Conservation (phyloP, 148 eudicot species). For the Oxyria digyna region DNA sequence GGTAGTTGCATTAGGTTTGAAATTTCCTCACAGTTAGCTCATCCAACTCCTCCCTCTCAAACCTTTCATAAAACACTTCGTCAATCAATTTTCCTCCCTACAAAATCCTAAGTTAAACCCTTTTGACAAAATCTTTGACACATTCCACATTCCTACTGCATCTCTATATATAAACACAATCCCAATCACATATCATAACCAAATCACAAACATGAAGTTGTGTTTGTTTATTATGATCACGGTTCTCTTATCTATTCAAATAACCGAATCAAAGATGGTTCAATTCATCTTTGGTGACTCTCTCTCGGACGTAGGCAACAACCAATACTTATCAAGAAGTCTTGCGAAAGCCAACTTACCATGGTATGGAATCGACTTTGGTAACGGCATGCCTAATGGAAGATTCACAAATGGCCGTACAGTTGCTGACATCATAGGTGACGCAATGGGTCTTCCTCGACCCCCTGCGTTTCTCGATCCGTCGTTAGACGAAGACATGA, state of each 20-base stretch:
- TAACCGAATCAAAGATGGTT: conserved; percentile 47
- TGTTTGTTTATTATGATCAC: not conserved
- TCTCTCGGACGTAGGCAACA: conserved; percentile 83
- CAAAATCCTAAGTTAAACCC: not conserved
- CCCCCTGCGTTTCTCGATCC: conserved; percentile 83
- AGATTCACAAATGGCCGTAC: conserved; percentile 79
- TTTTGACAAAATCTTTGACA: not conserved
- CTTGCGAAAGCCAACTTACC: conserved; percentile 76
- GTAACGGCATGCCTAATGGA: conserved; percentile 82
- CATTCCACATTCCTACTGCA: not conserved
- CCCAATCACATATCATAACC: not conserved
- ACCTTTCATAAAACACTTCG: not conserved
- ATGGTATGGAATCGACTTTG: conserved; percentile 90
- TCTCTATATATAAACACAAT: not conserved
- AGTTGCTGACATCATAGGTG: conserved; percentile 86
- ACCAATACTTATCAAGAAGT: conserved; percentile 46
- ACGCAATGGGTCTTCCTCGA: conserved; percentile 64
- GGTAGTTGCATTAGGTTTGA: conserved; percentile 12
- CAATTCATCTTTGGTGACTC: conserved; percentile 96
- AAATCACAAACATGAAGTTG: not conserved
- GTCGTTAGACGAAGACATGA: conserved; percentile 45
- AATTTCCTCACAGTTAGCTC: conserved; percentile 1
- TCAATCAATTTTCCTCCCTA: not conserved
- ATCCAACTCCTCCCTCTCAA: conserved; percentile 3
- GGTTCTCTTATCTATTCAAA: conserved; percentile 9